These are phyloP conservation scores for Fusarium decemcellulare DNA, from an alignment of 2,329 filamentous ascomycete genomes.

Conservation along the genomic window DNA sequence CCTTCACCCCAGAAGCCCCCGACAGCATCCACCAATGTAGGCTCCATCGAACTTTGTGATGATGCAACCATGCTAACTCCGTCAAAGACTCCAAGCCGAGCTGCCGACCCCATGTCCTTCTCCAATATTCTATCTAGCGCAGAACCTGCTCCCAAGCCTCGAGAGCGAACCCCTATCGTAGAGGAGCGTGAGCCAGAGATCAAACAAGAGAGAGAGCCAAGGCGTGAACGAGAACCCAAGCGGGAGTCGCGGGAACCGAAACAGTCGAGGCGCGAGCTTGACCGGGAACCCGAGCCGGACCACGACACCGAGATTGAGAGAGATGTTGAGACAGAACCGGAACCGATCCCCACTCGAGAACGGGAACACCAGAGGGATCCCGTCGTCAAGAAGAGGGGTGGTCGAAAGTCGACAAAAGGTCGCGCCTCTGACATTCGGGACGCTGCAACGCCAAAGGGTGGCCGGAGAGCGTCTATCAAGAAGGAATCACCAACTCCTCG, in stretches of 20 bases:
- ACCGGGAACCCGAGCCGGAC: constrained; percentile 42
- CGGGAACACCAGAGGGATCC: constrained; percentile 48
- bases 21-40: constrained; percentile 55
- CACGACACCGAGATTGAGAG: constrained; percentile 53
- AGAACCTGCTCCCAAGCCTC: constrained; percentile 73
- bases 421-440: constrained; percentile 67
- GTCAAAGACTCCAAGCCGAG: constrained; percentile 76
- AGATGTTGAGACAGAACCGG: constrained; percentile 54
- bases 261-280: constrained; percentile 48
- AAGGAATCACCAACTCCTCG: constrained; percentile 63
- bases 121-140: constrained; percentile 92
- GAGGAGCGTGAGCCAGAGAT: constrained; percentile 45
- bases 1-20: constrained; percentile 58
- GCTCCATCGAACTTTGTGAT: constrained; percentile 34
- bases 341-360: constrained; percentile 43
- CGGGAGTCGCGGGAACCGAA: constrained; percentile 40
- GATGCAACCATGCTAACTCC: constrained; percentile 30
- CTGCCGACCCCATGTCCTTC: constrained; percentile 93
- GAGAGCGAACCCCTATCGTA: constrained; percentile 59
- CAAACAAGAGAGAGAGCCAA: constrained; percentile 29
- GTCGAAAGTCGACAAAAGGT: constrained; percentile 60
- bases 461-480: constrained; percentile 66
- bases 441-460: constrained; percentile 63
- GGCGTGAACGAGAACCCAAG: constrained; percentile 35
- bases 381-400: constrained; percentile 49